Evolutionary conservation across 306 rosid genomes (phyloP).

Genomic region (Styphnolobium japonicum): DNA sequence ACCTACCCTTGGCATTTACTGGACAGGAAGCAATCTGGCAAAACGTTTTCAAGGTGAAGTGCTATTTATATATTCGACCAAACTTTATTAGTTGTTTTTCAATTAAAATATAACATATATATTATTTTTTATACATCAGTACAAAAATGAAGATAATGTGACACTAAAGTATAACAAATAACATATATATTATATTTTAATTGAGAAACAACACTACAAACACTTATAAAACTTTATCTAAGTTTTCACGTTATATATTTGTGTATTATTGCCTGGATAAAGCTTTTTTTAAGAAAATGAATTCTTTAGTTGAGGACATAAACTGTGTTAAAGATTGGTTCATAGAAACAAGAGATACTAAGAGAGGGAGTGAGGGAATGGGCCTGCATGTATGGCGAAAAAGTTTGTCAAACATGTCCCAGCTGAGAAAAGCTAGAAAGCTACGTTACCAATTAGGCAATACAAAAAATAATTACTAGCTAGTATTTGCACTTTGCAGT

Average conservation of each 20-base stretch:
- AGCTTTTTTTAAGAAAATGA: neutral
- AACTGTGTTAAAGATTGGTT: neutral
- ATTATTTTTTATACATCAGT: too few relatives aligned
- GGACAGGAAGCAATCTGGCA: slow-evolving; percentile 98
- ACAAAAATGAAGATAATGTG: too few relatives aligned
- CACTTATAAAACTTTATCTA: too few relatives aligned
- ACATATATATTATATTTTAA: too few relatives aligned
- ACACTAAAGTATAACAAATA: too few relatives aligned
- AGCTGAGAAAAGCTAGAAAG: slow-evolving; percentile 4
- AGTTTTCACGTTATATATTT: too few relatives aligned
- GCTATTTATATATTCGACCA: too few relatives aligned
- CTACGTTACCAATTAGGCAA: neutral
- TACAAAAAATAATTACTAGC: neutral
- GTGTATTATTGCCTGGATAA: neutral
- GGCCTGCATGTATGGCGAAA: slow-evolving; percentile 10
- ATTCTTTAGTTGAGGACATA: slow-evolving; percentile 9
- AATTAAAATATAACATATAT: too few relatives aligned
- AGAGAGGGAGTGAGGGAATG: neutral
- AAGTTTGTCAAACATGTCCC: slow-evolving; percentile 27
- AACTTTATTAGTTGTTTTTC: too few relatives aligned
- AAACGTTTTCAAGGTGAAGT: slow-evolving; percentile 70
- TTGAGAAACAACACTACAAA: too few relatives aligned
- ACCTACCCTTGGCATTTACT: slow-evolving; percentile 90
- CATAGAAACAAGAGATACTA: slow-evolving; percentile 4
- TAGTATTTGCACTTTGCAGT: neutral